phyloP scores from a whole-genome alignment of 176 grass and related monocot genomes.

The Lolium rigidum region DNA sequence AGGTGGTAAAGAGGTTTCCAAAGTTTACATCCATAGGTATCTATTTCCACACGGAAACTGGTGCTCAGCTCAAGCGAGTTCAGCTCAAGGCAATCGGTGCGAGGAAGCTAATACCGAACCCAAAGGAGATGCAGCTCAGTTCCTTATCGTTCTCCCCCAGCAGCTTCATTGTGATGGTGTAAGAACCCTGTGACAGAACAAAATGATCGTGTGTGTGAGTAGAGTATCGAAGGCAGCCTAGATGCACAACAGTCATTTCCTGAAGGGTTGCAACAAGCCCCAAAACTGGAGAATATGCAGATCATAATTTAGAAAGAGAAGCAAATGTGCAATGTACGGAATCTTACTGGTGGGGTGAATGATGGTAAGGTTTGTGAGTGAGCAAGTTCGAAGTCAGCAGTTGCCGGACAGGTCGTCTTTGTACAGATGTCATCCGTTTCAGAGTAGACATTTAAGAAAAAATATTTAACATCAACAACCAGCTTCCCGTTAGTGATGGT shows the following conservation, averaged over 20 bases:
- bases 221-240: not conserved
- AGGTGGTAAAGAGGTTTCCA: not conserved
- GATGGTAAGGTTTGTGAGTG: constrained; percentile 60
- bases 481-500: constrained; percentile 60
- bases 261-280: not conserved
- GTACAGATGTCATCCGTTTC: constrained; percentile 79
- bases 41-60: not conserved
- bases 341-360: constrained; percentile 65
- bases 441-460: constrained; percentile 56
- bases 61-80: not conserved
- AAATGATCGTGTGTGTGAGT: not conserved
- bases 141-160: not conserved
- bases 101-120: constrained; percentile 14
- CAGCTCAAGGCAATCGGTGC: constrained; percentile 9
- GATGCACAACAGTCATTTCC: not conserved
- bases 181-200: constrained; percentile 60
- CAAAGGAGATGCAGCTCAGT: constrained; percentile 16
- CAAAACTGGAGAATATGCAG: not conserved
- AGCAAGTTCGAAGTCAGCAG: constrained; percentile 48
- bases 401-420: constrained; percentile 75
- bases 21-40: constrained; percentile 10
- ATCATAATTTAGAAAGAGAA: constrained; percentile 3
- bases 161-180: constrained; percentile 79
- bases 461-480: constrained; percentile 78
- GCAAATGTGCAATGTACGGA: not conserved